Evolutionary conservation across 495 filamentous ascomycete genomes (phyloP), one percentile per base, ranked within the genome.

Genomic region (Oidiodendron maius): DNA sequence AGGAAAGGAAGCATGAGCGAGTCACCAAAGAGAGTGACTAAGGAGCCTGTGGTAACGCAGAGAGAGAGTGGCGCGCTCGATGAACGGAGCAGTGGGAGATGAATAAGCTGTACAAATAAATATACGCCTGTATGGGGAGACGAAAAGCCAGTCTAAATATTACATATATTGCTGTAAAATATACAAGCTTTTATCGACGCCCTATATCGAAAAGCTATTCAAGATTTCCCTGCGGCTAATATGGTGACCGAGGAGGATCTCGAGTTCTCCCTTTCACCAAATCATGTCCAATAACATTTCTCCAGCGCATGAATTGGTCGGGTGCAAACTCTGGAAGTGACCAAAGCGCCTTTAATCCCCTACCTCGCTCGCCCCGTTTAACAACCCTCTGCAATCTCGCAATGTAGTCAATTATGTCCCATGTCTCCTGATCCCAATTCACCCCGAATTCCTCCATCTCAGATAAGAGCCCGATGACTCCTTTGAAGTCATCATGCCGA

Each of bases 381-480:
- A 53, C 45, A 6, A 23, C 30, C n/a, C 3, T 21, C 15, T 52
- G 51, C 1, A 41, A 25, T 18, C 20, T 49, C 6, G 50, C 16
- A 17, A 70, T 65, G 10, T 52, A 51, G 3, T 57, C 11, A 3
- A 91, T 53, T 12, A 89, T 52, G 0, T 54, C 53, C 11, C 71
- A 58, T 1, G 85, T 87, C n/a, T 68, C 69, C 0, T 51, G 51
- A 51, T 89, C 75, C 25, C 77, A 74, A 16, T 77, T 76, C 20
- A 91, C 62, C 6, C 86, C 88, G 1, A 71, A 77, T 8, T 75
- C 62, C 32, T 86, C 80, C 89, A 96, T 96, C 63, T 96, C 88
- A 35, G 70, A 64, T 5, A 94, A 65, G 3, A 89, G 65, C 10
- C 78, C 68, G 10, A 82, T 59, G 26, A 91, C 75, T 9, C 71